Conservation (phyloP, 2,329 filamentous ascomycete genomes). For the Phaeophleospora eucalypticola region DNA sequence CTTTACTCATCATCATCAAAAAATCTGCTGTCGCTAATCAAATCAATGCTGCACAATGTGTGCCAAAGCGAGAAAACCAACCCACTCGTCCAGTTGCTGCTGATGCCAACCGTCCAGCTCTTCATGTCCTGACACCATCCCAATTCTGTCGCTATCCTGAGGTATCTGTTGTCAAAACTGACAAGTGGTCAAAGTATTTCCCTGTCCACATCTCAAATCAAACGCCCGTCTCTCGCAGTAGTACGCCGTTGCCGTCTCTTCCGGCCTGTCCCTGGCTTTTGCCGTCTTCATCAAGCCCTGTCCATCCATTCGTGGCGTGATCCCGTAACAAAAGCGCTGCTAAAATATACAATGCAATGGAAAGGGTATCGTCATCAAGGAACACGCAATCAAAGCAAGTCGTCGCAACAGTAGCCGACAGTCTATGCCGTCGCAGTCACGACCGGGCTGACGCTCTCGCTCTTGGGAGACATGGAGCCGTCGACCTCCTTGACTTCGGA, state of each 20-base stretch:
- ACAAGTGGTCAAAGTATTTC: not conserved
- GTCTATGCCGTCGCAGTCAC: slow-evolving; percentile 1
- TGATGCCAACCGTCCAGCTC: too few relatives aligned
- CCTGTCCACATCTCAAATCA: not conserved
- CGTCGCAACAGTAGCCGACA: slow-evolving; percentile 3
- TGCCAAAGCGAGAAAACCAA: not conserved
- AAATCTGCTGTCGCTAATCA: too few relatives aligned
- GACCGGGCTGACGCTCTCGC: slow-evolving; percentile 31
- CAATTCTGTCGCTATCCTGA: not conserved
- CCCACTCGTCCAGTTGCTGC: not conserved
- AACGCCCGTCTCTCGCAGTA: not conserved
- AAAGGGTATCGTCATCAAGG: slow-evolving; percentile 22
- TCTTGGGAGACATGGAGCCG: slow-evolving; percentile 32
- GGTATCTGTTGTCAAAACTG: slow-evolving; percentile 7
- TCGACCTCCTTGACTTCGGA: slow-evolving; percentile 35
- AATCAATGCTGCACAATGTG: too few relatives aligned
- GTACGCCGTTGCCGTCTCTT: slow-evolving; percentile 7
- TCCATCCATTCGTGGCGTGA: slow-evolving; percentile 7
- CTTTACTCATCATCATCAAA: too few relatives aligned
- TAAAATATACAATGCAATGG: slow-evolving; percentile 19
- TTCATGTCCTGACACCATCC: too few relatives aligned
- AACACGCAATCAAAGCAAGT: slow-evolving; percentile 2
- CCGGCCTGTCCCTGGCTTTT: slow-evolving; percentile 1
- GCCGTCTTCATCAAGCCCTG: slow-evolving; percentile 9
- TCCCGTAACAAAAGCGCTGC: slow-evolving; percentile 9